Base-by-base conservation (phyloP, 257 asterid species). In the Nicotiana undulata region DNA sequence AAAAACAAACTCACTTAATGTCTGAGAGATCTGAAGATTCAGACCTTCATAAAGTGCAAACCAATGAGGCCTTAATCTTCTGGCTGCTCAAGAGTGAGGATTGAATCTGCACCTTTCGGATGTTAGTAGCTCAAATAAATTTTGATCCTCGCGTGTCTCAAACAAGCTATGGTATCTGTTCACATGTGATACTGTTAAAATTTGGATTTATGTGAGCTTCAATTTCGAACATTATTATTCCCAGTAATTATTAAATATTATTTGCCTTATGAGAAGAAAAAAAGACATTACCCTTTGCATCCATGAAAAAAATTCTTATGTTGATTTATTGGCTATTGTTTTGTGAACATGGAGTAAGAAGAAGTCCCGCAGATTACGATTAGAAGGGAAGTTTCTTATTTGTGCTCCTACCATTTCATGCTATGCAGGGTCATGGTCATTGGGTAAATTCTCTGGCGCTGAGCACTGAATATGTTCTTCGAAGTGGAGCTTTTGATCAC, bases 391-490 rank as follows among this genome's bases (percentile, higher is more conserved):
- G 26, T 7, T 74, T 74, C 13, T 84, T 56, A 15, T 28, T 86
- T 78, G 29, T 72, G 52, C 58, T 79, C 59, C 52, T 63, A 34
- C 24, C 37, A 37, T 65, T 63, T 5, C 55, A 81, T 67, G 75
- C 63, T 79, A 82, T 84, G 86, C 76, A 94, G 98, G 99, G 99
- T 76, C 99, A 96, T 68, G 98, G 97, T 55, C 98, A 96, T 88
- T 96, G 99, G 98, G 97, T 96, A 77, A 96, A 96, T 89, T 90
- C 98, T 13, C 87, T 96, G 83, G 98, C 99, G 61, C 85, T 94
- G 90, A 92, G 99, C 87, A 94, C 99, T 12, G 97, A 96, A 80
- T 94, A 96, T 83, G 97, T 94, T 72, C 95, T 96, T 83, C 90
- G 98, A 68, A 92, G 94, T 81, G 98, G 99, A 77, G 97, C 97